phyloP scores from a whole-genome alignment of 306 rosid species.

The Corylus avellana region DNA sequence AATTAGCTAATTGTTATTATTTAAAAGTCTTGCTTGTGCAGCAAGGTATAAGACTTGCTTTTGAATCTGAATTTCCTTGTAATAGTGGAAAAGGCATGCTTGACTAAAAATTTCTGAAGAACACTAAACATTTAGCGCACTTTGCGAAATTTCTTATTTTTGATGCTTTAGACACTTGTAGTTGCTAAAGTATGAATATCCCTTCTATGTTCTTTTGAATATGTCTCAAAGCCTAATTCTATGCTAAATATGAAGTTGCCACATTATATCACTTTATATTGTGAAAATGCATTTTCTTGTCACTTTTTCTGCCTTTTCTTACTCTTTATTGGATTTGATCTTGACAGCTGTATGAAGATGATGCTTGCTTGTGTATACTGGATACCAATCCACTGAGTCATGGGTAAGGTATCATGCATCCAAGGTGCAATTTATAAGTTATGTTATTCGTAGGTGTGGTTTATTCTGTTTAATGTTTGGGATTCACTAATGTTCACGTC shows the following conservation, averaged over 20 bases:
- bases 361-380: conserved; percentile 79
- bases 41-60: background rate
- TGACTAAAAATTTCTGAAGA: background rate
- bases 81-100: background rate
- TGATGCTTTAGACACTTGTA: background rate
- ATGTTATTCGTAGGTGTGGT: conserved; percentile 11
- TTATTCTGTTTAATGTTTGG: conserved; percentile 16
- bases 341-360: conserved; percentile 89
- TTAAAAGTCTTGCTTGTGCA: background rate
- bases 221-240: background rate
- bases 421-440: conserved; percentile 13
- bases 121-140: background rate
- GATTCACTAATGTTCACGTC: background rate
- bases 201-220: background rate
- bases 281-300: conserved; percentile 21
- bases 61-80: background rate
- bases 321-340: conserved; percentile 22
- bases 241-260: background rate
- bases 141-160: too few species aligned
- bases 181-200: background rate
- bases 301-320: conserved; percentile 14
- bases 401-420: conserved; percentile 90
- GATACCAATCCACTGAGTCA: conserved; percentile 80
- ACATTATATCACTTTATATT: background rate
- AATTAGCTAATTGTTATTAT: background rate